Percentiles rank a stretch among this genome's conserved stretches.
Evolutionary conservation across 2,329 filamentous ascomycete species (phyloP).

Genomic region (Hymenoscyphus albidus): DNA sequence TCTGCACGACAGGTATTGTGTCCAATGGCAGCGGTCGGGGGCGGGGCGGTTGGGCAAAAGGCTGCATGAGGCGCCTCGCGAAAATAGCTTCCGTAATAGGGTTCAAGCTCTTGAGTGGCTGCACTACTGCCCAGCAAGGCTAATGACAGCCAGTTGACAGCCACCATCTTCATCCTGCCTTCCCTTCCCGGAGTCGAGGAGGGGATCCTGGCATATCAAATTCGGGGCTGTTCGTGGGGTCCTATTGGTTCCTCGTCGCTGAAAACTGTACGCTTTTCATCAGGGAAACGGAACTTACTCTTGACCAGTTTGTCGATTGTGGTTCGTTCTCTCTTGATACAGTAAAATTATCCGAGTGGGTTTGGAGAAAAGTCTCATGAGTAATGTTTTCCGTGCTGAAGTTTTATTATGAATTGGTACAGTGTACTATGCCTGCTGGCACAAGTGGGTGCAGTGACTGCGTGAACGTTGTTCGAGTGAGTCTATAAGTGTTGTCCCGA

Average conservation of each 20-base stretch:
- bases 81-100: constrained; percentile 31
- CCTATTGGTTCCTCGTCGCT: constrained; percentile 13
- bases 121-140: neutral
- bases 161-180: constrained; percentile 14
- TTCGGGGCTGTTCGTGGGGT: constrained; percentile 19
- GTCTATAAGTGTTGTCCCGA: constrained; percentile 1
- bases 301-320: neutral
- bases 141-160: neutral
- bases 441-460: neutral
- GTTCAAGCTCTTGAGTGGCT: constrained; percentile 23
- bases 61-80: constrained; percentile 34
- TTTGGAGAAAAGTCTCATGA: neutral
- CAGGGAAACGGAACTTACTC: neutral
- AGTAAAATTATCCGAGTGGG: neutral
- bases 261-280: neutral
- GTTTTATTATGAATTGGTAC: neutral
- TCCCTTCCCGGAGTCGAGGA: constrained; percentile 14
- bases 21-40: constrained; percentile 23
- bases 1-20: constrained; percentile 13
- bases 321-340: neutral
- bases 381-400: neutral
- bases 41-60: constrained; percentile 28
- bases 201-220: constrained; percentile 19
- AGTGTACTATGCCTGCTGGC: neutral
- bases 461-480: neutral